phyloP scores from a whole-genome alignment of 176 grass and related monocot species.

The Oryza glaberrima region DNA sequence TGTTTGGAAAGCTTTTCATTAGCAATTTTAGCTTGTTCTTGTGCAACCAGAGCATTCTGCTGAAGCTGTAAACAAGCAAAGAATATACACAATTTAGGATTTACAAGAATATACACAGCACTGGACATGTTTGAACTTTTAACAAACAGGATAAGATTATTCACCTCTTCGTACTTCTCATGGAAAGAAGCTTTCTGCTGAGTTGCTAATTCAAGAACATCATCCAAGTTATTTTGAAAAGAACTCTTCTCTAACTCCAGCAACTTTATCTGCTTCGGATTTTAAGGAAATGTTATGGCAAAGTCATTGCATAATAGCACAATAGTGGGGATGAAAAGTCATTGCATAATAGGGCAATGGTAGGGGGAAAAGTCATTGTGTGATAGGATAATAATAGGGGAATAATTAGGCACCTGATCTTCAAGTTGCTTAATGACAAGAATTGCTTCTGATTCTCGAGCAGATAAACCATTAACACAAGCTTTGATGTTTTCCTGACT shows the following conservation, averaged over 20 bases:
- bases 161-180: conserved; percentile 81
- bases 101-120: neutral
- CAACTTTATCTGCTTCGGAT: conserved; percentile 71
- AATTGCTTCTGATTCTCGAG: conserved; percentile 87
- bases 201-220: conserved; percentile 74
- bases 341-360: conserved; percentile 23
- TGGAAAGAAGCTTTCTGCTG: conserved; percentile 71
- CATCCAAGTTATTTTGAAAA: conserved; percentile 81
- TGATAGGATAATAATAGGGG: conserved; percentile 14
- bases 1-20: conserved; percentile 54
- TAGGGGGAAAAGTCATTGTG: conserved; percentile 15
- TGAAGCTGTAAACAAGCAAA: conserved; percentile 64
- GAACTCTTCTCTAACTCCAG: conserved; percentile 80
- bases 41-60: conserved; percentile 53
- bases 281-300: conserved; percentile 28
- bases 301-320: conserved; percentile 27
- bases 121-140: conserved; percentile 11
- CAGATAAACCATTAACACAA: conserved; percentile 56
- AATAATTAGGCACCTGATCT: conserved; percentile 70
- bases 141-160: conserved; percentile 25
- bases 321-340: conserved; percentile 13
- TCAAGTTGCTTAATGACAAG: conserved; percentile 89
- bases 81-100: conserved; percentile 8
- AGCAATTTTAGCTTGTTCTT: conserved; percentile 64
- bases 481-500: conserved; percentile 36